Base-by-base conservation (phyloP, 1,139 yeast genomes). In the Geotrichum restrictum region DNA sequence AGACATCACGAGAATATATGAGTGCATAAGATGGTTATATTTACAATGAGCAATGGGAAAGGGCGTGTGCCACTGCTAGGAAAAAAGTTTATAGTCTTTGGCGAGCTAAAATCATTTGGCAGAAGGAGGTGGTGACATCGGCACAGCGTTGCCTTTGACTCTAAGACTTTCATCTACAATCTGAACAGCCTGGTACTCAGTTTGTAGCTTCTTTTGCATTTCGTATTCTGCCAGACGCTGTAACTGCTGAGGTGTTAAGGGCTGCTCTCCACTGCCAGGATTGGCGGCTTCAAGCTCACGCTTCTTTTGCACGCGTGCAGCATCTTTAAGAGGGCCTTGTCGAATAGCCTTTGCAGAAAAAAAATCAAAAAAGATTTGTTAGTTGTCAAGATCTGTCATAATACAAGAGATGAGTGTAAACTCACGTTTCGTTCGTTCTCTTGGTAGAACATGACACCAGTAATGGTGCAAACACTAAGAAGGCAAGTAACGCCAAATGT, bases 281-380 rank as follows among this genome's bases (percentile, higher is more conserved):
- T 73, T 74, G 61, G 76, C 75, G 62, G 68, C 67, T 51, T 70
- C 68, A 13, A 13, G n/a, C 52, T 66, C 69, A 31, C 57, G 53
- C 64, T 79, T 79, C 51, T 74, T 77, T 49, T 75, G 71, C 59
- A 81, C 68, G 55, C 93, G 71, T 58, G 76, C 81, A 11, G 88
- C 87, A 64, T 86, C 95, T 62, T 82, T 83, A 63, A 85, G 80
- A 8, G 95, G 94, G 1, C 95, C 95, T 64, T 83, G 88, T 58
- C 84, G 81, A 51, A 85, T 73, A 2, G 86, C 83, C 60, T 64
- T 64, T 58, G 7, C 10, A 21, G 11, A 16, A 29, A 8, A 16
- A 33, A 18, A 29, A 14, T 4, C 6, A 24, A 40, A 24, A 33
- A 18, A 32, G 19, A 18, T 6, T 16, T 7, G 48, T 34, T 45